These are phyloP conservation scores for Diaporthe humulicola DNA, from an alignment of 2,329 filamentous ascomycete genomes.

Conservation along the genomic window DNA sequence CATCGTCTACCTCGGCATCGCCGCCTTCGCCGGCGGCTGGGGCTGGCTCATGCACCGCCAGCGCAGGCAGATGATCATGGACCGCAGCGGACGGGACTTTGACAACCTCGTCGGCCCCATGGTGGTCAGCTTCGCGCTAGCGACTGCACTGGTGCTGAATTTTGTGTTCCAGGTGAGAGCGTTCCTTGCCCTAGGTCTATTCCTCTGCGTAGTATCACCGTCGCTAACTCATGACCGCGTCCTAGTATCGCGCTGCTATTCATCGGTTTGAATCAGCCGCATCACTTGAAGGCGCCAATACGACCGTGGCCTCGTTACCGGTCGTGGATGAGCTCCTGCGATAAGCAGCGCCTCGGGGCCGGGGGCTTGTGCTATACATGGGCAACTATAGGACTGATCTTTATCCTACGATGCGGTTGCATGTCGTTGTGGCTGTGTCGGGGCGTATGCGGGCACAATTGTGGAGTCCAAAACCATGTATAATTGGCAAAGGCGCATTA, in stretches of 20 bases:
- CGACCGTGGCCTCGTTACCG: constrained; percentile 8
- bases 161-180: constrained; percentile 84
- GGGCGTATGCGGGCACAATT: neutral
- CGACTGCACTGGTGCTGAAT: constrained; percentile 84
- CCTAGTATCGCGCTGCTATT: constrained; percentile 50
- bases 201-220: neutral
- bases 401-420: neutral
- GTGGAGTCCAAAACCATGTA: constrained; percentile 5
- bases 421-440: neutral
- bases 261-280: constrained; percentile 41
- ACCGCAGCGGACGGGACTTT: constrained; percentile 91
- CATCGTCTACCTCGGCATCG: constrained; percentile 85
- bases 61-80: constrained; percentile 82
- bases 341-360: neutral
- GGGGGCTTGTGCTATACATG: neutral
- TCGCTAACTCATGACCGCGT: constrained; percentile 41
- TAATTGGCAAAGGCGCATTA: neutral
- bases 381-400: neutral
- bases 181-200: constrained; percentile 25
- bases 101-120: constrained; percentile 90
- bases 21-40: constrained; percentile 87
- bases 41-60: constrained; percentile 86
- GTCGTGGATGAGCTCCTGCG: constrained; percentile 38
- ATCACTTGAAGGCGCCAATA: neutral
- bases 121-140: constrained; percentile 83